These are phyloP conservation scores for Aaosphaeria pasadenensis DNA, from an alignment of 2,329 filamentous ascomycete genomes.

Conservation along the genomic window DNA sequence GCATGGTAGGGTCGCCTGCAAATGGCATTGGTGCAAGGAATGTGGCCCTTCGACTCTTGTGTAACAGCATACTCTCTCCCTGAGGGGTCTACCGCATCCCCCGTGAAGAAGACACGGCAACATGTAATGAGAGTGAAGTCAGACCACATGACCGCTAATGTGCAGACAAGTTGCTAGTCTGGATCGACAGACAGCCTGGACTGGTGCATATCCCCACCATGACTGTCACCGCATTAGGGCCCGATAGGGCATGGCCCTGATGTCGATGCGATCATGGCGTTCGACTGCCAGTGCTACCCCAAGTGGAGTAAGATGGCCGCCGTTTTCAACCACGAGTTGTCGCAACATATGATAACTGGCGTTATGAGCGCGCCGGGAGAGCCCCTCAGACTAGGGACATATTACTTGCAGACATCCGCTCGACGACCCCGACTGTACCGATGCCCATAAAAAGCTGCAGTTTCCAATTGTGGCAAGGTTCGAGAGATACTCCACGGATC, in stretches of 20 bases:
- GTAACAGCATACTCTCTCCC: neutral
- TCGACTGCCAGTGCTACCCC: slow-evolving; percentile 7
- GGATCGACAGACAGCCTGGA: slow-evolving; percentile 13
- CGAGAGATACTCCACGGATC: slow-evolving; percentile 32
- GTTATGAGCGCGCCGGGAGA: slow-evolving; percentile 19
- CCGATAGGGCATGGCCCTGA: slow-evolving; percentile 9
- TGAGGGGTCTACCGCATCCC: neutral
- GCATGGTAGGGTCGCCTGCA: neutral
- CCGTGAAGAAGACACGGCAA: neutral
- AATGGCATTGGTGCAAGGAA: neutral
- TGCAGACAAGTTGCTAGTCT: slow-evolving; percentile 4
- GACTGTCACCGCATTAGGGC: slow-evolving; percentile 4
- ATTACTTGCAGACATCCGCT: slow-evolving; percentile 18
- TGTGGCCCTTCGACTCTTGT: neutral
- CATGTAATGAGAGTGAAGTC: neutral
- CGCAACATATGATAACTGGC: slow-evolving; percentile 19
- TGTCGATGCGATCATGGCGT: slow-evolving; percentile 22
- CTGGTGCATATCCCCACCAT: neutral
- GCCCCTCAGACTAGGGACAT: slow-evolving; percentile 11
- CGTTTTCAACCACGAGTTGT: slow-evolving; percentile 28
- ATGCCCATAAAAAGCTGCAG: slow-evolving; percentile 33
- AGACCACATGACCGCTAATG: neutral
- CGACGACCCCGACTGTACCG: slow-evolving; percentile 11
- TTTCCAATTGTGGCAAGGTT: slow-evolving; percentile 29
- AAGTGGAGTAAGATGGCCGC: slow-evolving; percentile 15